These are phyloP conservation scores for Termitomyces titanicus DNA, from an alignment of 768 basidiomycete genomes.

Conservation along the genomic window DNA sequence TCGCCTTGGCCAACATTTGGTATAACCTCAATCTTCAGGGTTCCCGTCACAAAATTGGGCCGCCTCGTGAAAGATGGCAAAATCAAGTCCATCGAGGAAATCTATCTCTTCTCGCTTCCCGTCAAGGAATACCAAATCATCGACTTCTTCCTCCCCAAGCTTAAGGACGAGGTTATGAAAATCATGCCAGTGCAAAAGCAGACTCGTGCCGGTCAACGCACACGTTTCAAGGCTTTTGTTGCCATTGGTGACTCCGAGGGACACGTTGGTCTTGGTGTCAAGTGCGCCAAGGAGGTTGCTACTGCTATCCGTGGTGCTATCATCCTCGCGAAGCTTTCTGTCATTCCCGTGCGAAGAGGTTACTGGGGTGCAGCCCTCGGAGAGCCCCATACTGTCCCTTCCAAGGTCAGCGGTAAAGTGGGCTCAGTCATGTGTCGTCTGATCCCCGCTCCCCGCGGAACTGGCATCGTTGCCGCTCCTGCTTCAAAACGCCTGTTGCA, in stretches of 20 bases:
- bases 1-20: background rate
- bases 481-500: slow-evolving; percentile 96
- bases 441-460: slow-evolving; percentile 97
- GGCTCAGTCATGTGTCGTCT: slow-evolving; percentile 99
- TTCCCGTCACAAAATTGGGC: slow-evolving; percentile 98
- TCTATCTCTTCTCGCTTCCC: slow-evolving; percentile 99
- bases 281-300: slow-evolving; percentile 99
- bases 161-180: slow-evolving; percentile 99
- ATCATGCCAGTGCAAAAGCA: slow-evolving; percentile 99
- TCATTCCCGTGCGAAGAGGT: slow-evolving; percentile 96
- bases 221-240: slow-evolving; percentile 99
- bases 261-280: slow-evolving; percentile 98
- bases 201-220: slow-evolving; percentile 98
- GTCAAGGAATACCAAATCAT: slow-evolving; percentile 99
- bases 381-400: slow-evolving; percentile 98
- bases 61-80: slow-evolving; percentile 99
- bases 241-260: slow-evolving; percentile 99
- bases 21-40: slow-evolving; percentile 47
- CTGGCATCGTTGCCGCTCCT: slow-evolving; percentile 98
- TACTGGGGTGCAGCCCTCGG: slow-evolving; percentile 99
- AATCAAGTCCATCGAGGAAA: slow-evolving; percentile 99
- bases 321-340: slow-evolving; percentile 96
- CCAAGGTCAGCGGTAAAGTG: slow-evolving; percentile 97
- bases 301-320: slow-evolving; percentile 99
- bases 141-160: slow-evolving; percentile 97